Evolutionary conservation across 148 eudicot genomes (phyloP).

Genomic region (Dysphania ambrosioides): DNA sequence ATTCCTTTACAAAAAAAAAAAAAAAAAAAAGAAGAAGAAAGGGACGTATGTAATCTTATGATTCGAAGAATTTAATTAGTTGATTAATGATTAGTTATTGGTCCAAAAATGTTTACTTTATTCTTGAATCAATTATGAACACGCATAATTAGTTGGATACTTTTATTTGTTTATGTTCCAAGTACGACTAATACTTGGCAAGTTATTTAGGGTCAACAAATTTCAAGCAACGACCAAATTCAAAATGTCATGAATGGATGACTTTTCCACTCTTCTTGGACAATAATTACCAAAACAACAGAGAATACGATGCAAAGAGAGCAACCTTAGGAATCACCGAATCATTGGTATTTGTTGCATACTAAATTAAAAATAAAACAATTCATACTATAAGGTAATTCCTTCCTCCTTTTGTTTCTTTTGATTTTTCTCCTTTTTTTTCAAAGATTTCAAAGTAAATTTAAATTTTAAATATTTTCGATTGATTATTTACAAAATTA

Average conservation of each 20-base stretch:
- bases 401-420: too few species aligned
- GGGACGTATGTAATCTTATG: neutral
- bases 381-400: too few species aligned
- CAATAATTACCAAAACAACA: neutral
- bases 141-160: too few species aligned
- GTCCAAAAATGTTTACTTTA: neutral
- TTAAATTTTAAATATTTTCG: too few species aligned
- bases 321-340: neutral
- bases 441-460: too few species aligned
- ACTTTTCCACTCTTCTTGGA: neutral
- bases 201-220: too few species aligned
- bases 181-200: neutral
- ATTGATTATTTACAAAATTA: too few species aligned
- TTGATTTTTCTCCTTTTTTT: too few species aligned
- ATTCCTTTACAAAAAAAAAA: too few species aligned
- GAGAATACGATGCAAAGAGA: conserved; percentile 2
- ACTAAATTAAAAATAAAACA: too few species aligned
- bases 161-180: neutral
- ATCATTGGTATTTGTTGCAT: conserved; percentile 7
- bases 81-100: neutral
- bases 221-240: neutral
- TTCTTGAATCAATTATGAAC: neutral
- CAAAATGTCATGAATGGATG: neutral
- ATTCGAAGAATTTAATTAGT: neutral
- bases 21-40: too few species aligned